Percentiles rank a stretch among this genome's conserved stretches.
Conservation (phyloP, 805 yeast genomes). For the Candida golubevii region DNA sequence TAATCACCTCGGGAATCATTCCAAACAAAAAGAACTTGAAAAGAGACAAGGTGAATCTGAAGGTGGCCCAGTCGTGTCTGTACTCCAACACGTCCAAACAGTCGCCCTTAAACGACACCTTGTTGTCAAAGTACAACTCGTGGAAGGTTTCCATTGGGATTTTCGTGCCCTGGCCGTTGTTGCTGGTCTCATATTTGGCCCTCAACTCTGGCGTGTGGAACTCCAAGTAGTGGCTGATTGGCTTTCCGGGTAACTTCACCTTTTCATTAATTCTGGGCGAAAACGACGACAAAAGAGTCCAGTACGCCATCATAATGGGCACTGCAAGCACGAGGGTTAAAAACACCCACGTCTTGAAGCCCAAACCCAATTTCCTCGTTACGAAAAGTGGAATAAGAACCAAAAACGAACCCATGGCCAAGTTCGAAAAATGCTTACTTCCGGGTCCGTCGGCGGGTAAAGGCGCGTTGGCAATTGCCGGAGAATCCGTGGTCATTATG, state of each 20-base stretch:
- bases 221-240: slow-evolving; percentile 74
- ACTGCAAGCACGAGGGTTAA: slow-evolving; percentile 50
- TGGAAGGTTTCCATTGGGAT: slow-evolving; percentile 93
- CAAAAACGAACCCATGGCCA: slow-evolving; percentile 45
- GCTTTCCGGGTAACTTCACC: slow-evolving; percentile 68
- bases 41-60: slow-evolving; percentile 69
- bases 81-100: slow-evolving; percentile 77
- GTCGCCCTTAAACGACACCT: slow-evolving; percentile 86
- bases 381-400: slow-evolving; percentile 58
- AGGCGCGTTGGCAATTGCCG: slow-evolving; percentile 81
- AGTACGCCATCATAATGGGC: slow-evolving; percentile 76
- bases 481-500: slow-evolving; percentile 41
- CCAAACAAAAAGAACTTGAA: slow-evolving; percentile 80
- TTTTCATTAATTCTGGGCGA: slow-evolving; percentile 81
- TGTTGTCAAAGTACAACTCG: slow-evolving; percentile 77
- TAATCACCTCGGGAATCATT: slow-evolving; percentile 86
- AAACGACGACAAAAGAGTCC: slow-evolving; percentile 73
- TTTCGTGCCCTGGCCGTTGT: slow-evolving; percentile 60
- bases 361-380: slow-evolving; percentile 64
- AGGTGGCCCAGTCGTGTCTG: slow-evolving; percentile 89
- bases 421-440: slow-evolving; percentile 68
- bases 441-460: slow-evolving; percentile 92
- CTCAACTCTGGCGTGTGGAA: slow-evolving; percentile 72
- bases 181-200: slow-evolving; percentile 51
- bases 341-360: slow-evolving; percentile 62